Base-by-base conservation (phyloP, 2,329 filamentous ascomycete genomes). In the Amesomyces nigricolor region DNA sequence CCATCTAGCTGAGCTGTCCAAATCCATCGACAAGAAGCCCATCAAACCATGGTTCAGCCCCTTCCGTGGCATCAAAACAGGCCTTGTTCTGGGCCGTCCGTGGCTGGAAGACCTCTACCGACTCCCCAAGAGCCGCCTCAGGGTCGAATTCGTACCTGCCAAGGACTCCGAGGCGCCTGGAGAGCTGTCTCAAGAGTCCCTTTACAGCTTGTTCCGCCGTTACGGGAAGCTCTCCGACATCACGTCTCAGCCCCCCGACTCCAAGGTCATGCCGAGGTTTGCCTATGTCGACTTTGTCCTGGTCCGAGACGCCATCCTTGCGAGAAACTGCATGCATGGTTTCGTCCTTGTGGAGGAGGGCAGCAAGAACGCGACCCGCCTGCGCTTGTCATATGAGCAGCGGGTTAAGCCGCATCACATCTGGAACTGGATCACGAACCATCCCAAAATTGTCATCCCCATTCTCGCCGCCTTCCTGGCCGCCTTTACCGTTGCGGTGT, bases 161-260 rank as follows among this genome's bases (percentile, higher is more conserved):
- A 78, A 76, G 1, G 78, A 86, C 53, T 85, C 85, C 16, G 57
- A 59, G 14, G 26, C 59, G 2, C 56, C 63, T 0, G 83, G 86
- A 6, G 91, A 96, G 63, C 73, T 97, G 16, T 89, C 87, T 0
- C 90, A 95, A 65, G 94, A 99, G 69, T 83, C 84, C 1, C 72
- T 97, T 0, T 97, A 95, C 72, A 86, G 85, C 39, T 77, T 96
- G 45, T 96, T 97, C 67, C 83, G 94, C 38, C 84, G 82, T 47
- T 99, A 95, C 70, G 94, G 94, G 22, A 96, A 95, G 69, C 83
- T 99, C 49, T 79, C 83, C 22, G 90, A 97, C 62, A 96, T 99
- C 56, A 77, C 82, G 2, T 81, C 86, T 1, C 90, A 96, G 67
- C 82, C 90, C 0, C 84, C 86, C 3, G 91, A 96, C 65, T 95